Evolutionary conservation across 2,329 filamentous ascomycete species (phyloP).

Genomic region (Pochonia chlamydosporia): DNA sequence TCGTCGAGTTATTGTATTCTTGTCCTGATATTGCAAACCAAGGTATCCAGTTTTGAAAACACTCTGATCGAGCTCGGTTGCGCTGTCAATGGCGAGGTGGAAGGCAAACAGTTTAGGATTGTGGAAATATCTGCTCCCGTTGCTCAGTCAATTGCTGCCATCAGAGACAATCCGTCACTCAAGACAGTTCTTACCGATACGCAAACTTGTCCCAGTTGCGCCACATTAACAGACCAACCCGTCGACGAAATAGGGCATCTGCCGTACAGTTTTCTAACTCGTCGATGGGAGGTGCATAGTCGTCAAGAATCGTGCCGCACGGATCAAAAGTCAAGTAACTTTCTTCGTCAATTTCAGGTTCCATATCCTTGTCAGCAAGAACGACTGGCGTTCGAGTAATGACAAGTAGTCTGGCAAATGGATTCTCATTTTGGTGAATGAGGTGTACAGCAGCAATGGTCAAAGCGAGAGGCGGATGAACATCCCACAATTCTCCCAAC

Average conservation of each 20-base stretch:
- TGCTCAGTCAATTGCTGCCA: neutral
- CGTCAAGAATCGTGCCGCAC: neutral
- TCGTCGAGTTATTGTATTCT: constrained; percentile 15
- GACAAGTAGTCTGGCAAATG: constrained; percentile 17
- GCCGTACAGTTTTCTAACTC: neutral
- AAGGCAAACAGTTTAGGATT: neutral
- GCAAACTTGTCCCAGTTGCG: constrained; percentile 20
- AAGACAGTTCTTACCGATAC: constrained; percentile 9
- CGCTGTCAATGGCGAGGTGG: neutral
- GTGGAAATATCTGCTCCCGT: neutral
- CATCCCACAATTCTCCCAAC: constrained; percentile 15
- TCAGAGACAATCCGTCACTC: neutral
- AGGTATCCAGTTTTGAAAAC: constrained; percentile 12
- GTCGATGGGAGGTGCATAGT: neutral
- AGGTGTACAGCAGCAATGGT: constrained; percentile 11
- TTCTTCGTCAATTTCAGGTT: neutral
- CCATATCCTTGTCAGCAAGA: neutral
- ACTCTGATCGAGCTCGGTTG: neutral
- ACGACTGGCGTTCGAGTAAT: constrained; percentile 11
- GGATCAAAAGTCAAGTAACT: neutral
- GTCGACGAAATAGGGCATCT: constrained; percentile 10
- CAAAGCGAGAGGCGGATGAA: constrained; percentile 4
- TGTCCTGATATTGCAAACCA: constrained; percentile 12
- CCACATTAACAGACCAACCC: constrained; percentile 16
- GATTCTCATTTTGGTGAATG: constrained; percentile 18